A percentile compares a stretch with the other conserved stretches of the same genome.
Conservation (phyloP, 306 rosid species). For the Cucurbita ficifolia region DNA sequence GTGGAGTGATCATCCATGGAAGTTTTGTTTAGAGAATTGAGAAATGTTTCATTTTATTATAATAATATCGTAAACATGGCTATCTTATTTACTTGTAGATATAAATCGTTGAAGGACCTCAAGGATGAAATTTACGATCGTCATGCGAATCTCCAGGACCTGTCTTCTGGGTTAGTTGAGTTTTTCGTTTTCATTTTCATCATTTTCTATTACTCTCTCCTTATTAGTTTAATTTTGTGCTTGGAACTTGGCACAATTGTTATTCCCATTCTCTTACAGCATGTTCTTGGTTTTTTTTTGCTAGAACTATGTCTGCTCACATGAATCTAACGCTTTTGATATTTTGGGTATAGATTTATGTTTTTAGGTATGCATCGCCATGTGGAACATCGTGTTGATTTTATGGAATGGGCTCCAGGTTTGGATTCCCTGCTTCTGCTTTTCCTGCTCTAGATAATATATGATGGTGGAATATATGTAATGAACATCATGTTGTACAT, state of each 20-base stretch:
- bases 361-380: constrained; percentile 92
- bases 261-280: background rate
- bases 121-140: constrained; percentile 60
- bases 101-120: constrained; percentile 69
- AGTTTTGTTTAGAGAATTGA: background rate
- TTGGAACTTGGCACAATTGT: background rate
- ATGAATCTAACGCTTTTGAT: background rate
- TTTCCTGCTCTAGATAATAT: background rate
- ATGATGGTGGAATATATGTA: background rate
- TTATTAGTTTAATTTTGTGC: background rate
- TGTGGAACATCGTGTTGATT: constrained; percentile 83
- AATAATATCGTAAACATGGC: background rate
- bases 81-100: constrained; percentile 21
- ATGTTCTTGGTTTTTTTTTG: background rate
- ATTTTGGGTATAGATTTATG: constrained; percentile 48
- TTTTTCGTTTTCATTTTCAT: constrained; percentile 12
- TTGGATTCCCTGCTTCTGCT: constrained; percentile 13
- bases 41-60: background rate
- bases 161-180: constrained; percentile 73
- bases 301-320: background rate
- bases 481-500: background rate
- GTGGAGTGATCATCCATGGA: background rate
- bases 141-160: constrained; percentile 49
- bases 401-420: constrained; percentile 99
- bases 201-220: background rate